Conservation (phyloP, 768 basidiomycete species). For the Amanita inopinata region DNA sequence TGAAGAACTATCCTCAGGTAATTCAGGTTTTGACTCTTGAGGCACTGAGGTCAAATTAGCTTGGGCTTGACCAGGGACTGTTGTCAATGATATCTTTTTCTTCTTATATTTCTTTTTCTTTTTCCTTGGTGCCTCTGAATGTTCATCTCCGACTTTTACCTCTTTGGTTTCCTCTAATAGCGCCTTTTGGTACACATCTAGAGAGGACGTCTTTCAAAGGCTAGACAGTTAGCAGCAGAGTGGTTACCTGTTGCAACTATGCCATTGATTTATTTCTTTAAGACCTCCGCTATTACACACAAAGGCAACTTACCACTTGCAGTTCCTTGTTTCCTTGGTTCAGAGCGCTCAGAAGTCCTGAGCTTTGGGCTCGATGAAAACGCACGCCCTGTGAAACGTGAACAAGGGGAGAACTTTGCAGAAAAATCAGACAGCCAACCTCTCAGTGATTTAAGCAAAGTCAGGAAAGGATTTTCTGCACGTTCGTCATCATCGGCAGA, state of each 20-base stretch:
- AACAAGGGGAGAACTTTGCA: not conserved
- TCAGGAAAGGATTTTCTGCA: conserved; percentile 72
- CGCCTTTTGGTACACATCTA: no score
- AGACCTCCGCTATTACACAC: no score
- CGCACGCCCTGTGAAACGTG: conserved; percentile 45
- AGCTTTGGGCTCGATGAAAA: conserved; percentile 38
- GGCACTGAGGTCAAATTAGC: conserved; percentile 13
- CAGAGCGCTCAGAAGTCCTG: conserved; percentile 20
- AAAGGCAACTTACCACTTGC: not conserved
- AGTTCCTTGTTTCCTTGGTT: conserved; percentile 14
- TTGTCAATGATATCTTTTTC: conserved; percentile 39
- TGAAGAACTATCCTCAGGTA: conserved; percentile 6
- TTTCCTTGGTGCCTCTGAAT: conserved; percentile 30
- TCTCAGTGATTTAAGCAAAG: conserved; percentile 63
- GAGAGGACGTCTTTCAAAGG: no score
- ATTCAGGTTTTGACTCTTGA: conserved; percentile 14
- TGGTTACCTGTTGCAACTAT: no score
- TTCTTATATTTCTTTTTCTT: conserved; percentile 75
- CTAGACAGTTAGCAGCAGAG: no score
- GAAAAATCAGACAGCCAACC: conserved; percentile 28
- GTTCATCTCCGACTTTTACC: conserved; percentile 60
- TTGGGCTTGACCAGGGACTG: conserved; percentile 15
- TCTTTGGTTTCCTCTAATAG: conserved; percentile 51
- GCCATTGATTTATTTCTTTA: no score
- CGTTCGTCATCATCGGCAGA: conserved; percentile 36